Conservation (phyloP, 2,329 filamentous ascomycete species). For the Acephala macrosclerotiorum region DNA sequence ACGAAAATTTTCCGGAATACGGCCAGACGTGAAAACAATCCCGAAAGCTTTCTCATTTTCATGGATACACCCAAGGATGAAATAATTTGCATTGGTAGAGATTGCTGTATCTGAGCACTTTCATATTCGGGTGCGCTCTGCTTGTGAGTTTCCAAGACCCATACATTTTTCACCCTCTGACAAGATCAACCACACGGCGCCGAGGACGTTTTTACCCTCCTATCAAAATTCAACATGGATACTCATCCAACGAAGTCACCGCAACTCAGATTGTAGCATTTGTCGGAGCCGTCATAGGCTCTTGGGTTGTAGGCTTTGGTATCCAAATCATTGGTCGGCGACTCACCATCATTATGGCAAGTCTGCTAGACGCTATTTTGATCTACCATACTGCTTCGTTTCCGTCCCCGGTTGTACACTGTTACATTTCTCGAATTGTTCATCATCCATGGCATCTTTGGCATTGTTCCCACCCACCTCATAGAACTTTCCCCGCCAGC, state of each 20-base stretch:
- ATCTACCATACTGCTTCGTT: slow-evolving; percentile 85
- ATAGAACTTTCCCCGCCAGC: slow-evolving; percentile 76
- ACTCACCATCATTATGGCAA: slow-evolving; percentile 71
- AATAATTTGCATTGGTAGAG: not conserved
- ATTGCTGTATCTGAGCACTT: not conserved
- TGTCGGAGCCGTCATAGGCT: slow-evolving; percentile 72
- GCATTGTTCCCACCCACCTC: slow-evolving; percentile 74
- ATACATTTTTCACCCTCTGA: not conserved
- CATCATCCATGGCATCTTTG: slow-evolving; percentile 80
- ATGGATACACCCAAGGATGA: not conserved
- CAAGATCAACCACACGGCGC: slow-evolving; percentile 34
- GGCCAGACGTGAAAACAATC: not conserved
- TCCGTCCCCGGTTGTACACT: slow-evolving; percentile 70
- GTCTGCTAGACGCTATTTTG: slow-evolving; percentile 73
- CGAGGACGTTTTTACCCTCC: slow-evolving; percentile 62
- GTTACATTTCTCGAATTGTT: slow-evolving; percentile 87
- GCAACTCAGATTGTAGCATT: slow-evolving; percentile 76
- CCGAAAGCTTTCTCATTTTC: not conserved
- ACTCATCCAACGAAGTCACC: slow-evolving; percentile 60
- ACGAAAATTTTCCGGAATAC: slow-evolving; percentile 68
- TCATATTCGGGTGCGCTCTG: not conserved
- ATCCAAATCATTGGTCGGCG: slow-evolving; percentile 74
- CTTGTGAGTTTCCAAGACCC: not conserved
- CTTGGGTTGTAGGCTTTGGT: slow-evolving; percentile 69
- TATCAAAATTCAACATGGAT: slow-evolving; percentile 60